phyloP scores from a whole-genome alignment of 495 filamentous ascomycete species.

The Eremomyces bilateralis region DNA sequence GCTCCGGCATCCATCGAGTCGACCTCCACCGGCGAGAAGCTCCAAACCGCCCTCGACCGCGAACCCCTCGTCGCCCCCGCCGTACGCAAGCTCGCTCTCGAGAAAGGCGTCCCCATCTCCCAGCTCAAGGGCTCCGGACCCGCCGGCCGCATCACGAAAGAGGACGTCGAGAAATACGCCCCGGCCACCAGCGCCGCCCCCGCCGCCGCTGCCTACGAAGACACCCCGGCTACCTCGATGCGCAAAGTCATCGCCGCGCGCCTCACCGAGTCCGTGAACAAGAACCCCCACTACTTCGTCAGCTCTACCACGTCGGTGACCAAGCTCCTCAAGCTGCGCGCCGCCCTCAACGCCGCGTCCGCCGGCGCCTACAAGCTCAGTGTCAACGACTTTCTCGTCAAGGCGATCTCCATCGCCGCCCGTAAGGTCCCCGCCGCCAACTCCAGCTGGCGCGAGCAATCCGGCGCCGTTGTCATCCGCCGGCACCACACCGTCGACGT shows the following conservation, averaged over 20 bases:
- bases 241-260: conserved; percentile 92
- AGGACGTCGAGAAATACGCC: conserved; percentile 75
- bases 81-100: conserved; percentile 62
- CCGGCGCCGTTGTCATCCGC: conserved; percentile 54
- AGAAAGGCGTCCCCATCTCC: conserved; percentile 63
- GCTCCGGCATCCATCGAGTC: conserved; percentile 28
- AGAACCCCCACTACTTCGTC: conserved; percentile 98
- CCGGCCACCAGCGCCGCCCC: conserved; percentile 23
- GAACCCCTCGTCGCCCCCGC: conserved; percentile 47
- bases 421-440: conserved; percentile 91
- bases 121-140: conserved; percentile 74
- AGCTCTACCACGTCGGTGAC: conserved; percentile 64
- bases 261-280: conserved; percentile 66
- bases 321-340: conserved; percentile 89
- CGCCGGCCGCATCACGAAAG: conserved; percentile 71
- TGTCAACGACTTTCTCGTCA: conserved; percentile 98
- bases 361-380: conserved; percentile 96
- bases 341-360: conserved; percentile 70
- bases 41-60: conserved; percentile 69
- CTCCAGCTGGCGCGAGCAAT: conserved; percentile 70
- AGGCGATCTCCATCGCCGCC: conserved; percentile 72
- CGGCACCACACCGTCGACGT: conserved; percentile 85
- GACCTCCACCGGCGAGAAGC: conserved; percentile 46
- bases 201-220: conserved; percentile 48
- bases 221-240: conserved; percentile 74